Evolutionary conservation across 345 rosid genomes (phyloP), one percentile per base, ranked within the genome.

Genomic region (Bruguiera gymnorhiza): DNA sequence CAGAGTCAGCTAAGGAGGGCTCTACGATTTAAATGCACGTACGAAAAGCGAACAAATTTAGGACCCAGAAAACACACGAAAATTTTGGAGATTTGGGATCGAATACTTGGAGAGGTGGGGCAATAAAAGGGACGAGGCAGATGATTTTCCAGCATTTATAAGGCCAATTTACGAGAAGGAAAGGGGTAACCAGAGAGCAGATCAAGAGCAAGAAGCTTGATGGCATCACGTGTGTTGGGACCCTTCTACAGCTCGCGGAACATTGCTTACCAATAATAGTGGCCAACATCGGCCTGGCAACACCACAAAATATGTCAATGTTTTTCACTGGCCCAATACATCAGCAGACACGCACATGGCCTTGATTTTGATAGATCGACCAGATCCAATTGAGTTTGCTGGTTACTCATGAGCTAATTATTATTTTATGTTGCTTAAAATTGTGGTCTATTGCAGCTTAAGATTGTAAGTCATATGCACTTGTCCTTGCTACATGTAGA

Each of bases 161-260:
- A 18, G 20, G 34, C 7, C 52, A 50, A 24, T 43, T 24, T 16
- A 68, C 8, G 1, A 39, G 24, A 19, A 43, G 63, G 29, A n/a
- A 55, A 43, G 67, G n/a, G 65, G 15, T 24, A 43, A 61, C 31
- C 46, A 4, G 24, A 48, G 27, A 23, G 67, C 5, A 30, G 50
- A 3, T 0, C 18, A 34, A 9, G 59, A 31, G 63, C 69, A 62
- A 26, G 54, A 62, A 58, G 51, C 18, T 62, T 64, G 57, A 78
- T 61, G 64, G 73, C 68, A 73, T 68, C 86, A 73, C 82, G 54
- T 75, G 80, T 65, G 23, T 62, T 31, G 70, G 82, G 74, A 19
- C 80, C 84, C 80, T 37, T 32, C 5, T 63, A 54, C 72, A 66
- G 66, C 71, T 70, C 43, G 39, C 39, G 73, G 74, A 70, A 65